Base-by-base conservation (phyloP, 164 flowering plant genomes). In the Sedum album region DNA sequence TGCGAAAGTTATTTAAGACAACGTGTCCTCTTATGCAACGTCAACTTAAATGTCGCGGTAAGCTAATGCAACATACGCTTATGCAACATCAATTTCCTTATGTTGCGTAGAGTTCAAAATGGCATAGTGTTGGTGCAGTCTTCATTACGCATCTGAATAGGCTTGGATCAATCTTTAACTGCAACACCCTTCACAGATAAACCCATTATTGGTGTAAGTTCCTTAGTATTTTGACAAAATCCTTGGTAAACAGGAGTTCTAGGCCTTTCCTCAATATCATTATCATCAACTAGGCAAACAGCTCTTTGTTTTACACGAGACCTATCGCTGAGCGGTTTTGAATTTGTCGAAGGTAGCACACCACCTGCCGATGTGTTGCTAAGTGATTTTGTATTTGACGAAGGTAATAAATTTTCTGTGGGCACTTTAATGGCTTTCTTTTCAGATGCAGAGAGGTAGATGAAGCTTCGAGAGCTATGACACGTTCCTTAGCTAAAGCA, bases 241-340 rank as follows among this genome's bases (percentile, higher is more conserved):
- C 84, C 85, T 69, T 79, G 85, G 82, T 87, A 86, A 72, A 88
- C 81, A 6, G 95, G 96, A 75, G 89, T 86, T 72, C 77, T 88
- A 68, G 86, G 83, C 49, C 77, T 73, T 35, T 83, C 79, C 9
- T 78, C 89, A 14, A 79, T 84, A 44, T 85, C 88, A 35, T 85
- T 84, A 44, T 85, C 88, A 35, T 85, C 93, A 71, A 78, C 77
- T 35, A 82, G 73, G 73, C 82, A 81, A 72, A 88, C 85, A 55
- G 91, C 83, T 78, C 92, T 82, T 65, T 92, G 76, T 72, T 79
- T 84, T 53, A 72, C 78, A 21, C 73, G 81, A 21, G 68, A 41
- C 66, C 73, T 81, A 60, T 64, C 36, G 49, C 28, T 26, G 31
- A 73, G 71, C 68, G 74, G 68, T 68, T 66, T 78, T 35, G 67